Evolutionary conservation across 768 basidiomycete genomes (phyloP).

Genomic region (Boletus speciosus): DNA sequence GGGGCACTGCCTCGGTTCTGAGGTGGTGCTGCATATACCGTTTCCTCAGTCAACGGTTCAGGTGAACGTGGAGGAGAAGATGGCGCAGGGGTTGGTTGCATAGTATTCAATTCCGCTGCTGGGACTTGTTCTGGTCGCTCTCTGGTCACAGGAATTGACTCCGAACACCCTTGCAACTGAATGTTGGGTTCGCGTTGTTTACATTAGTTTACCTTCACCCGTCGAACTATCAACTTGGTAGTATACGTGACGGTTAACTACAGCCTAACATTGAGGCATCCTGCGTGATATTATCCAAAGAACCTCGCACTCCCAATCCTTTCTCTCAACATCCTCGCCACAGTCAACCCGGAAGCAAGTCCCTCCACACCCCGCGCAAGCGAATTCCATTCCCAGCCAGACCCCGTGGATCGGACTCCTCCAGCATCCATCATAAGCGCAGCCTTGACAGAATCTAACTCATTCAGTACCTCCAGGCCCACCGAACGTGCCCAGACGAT

Average conservation of each 20-base stretch:
- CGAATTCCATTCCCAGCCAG: slow-evolving; percentile 32
- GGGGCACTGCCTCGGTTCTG: slow-evolving; percentile 67
- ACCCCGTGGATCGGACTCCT: slow-evolving; percentile 29
- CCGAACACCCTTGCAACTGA: neutral
- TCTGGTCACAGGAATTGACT: neutral
- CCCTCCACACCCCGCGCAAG: slow-evolving; percentile 45
- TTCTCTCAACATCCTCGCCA: slow-evolving; percentile 28
- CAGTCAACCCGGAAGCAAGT: slow-evolving; percentile 34
- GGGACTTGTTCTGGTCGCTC: neutral
- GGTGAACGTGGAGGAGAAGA: slow-evolving; percentile 56
- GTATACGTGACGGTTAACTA: too few relatives aligned
- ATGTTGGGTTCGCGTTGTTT: slow-evolving; percentile 20
- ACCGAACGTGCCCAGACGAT: slow-evolving; percentile 85
- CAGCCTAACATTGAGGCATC: neutral
- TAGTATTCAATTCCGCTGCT: slow-evolving; percentile 23
- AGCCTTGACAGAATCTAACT: slow-evolving; percentile 78
- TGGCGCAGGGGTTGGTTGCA: slow-evolving; percentile 69
- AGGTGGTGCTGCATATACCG: slow-evolving; percentile 52
- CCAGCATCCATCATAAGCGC: slow-evolving; percentile 83
- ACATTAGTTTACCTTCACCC: slow-evolving; percentile 6
- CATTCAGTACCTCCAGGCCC: slow-evolving; percentile 89
- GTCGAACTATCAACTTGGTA: neutral
- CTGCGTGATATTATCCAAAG: neutral
- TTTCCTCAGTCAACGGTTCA: slow-evolving; percentile 17
- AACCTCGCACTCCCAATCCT: slow-evolving; percentile 12